Percentiles rank a stretch among this genome's conserved stretches.
These are phyloP conservation scores for Termitomyces sp. DNA, from an alignment of 768 basidiomycete species.

Conservation along the genomic window DNA sequence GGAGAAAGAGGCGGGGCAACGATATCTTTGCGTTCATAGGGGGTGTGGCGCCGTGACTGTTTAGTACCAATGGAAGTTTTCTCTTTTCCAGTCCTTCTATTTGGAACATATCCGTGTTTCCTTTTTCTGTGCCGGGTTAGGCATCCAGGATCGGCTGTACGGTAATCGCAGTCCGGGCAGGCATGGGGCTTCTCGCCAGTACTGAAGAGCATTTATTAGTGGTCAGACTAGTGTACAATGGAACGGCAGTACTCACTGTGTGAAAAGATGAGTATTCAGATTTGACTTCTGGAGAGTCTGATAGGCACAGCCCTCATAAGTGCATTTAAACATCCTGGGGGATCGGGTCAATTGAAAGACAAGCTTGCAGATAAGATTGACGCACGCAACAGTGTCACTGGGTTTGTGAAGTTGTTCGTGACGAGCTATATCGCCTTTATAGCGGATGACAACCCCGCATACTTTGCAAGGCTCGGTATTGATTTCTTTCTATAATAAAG, in stretches of 20 bases:
- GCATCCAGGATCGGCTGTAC: constrained; percentile 23
- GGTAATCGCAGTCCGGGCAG: constrained; percentile 23
- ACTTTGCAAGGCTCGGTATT: constrained; percentile 13
- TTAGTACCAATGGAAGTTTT: neutral
- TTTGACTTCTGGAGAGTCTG: constrained; percentile 26
- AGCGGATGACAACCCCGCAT: constrained; percentile 14
- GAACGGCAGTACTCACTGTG: constrained; percentile 18
- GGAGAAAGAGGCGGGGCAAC: neutral
- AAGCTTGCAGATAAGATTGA: neutral
- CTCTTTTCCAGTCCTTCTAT: neutral
- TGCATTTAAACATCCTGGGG: constrained; percentile 23
- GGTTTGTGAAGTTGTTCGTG: constrained; percentile 12
- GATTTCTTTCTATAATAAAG: constrained; percentile 9
- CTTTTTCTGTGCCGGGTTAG: constrained; percentile 27
- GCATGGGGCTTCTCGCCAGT: constrained; percentile 21
- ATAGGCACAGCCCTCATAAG: constrained; percentile 20
- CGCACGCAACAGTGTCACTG: constrained; percentile 3
- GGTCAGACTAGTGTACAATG: neutral
- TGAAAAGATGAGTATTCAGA: constrained; percentile 24
- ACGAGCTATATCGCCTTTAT: constrained; percentile 14
- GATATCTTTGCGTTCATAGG: neutral
- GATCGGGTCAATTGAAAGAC: neutral
- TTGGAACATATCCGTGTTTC: constrained; percentile 18
- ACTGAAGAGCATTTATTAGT: constrained; percentile 11
- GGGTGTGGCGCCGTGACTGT: neutral